Evolutionary conservation across 768 basidiomycete genomes (phyloP), one percentile per base, ranked within the genome.

Genomic region (Kwoniella sp.): DNA sequence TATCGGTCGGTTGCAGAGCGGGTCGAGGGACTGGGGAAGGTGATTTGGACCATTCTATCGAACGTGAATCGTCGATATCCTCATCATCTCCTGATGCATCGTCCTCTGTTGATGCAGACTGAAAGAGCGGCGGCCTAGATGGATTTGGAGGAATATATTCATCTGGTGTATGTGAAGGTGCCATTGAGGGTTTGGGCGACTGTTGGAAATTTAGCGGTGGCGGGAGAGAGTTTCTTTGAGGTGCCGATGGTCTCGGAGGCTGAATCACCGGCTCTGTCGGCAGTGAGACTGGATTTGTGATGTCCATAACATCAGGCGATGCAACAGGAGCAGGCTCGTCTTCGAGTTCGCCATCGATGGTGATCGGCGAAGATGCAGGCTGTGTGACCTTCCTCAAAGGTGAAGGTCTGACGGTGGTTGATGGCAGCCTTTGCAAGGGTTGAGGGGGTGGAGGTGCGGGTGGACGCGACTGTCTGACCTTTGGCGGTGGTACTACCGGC

Each of bases 11-110:
- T 74, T 70, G 50, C 53, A 75, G 47, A 1, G 71, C 72, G 72
- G 55, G 78, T 72, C 53, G 68, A 29, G 68, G 52, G 1, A 73
- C 59, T 8, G 83, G 81, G 27, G 81, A 78, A 6, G 83, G 82
- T 1, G 80, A 80, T 15, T 77, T 69, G 6, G 81, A 81, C 82
- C 83, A 83, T n/a, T 79, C 78, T 21, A 80, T 73, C 37, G 71
- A 67, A 7, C 68, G 63, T 40, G 70, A 69, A 26, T 79, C 79
- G 10, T 76, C 78, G 5, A 69, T 70, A 12, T 67, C 58, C 15
- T 60, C 64, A 13, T 63, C 64, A 30, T 69, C 68, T 47, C 50
- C 40, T 5, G 48, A 24, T 2, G 48, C 48, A 1, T 66, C 62
- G 37, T 68, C 68, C n/a, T 55, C 58, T 24, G 58, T 51, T 3